Percentiles rank a stretch among this genome's conserved stretches.
These are phyloP conservation scores for Spirogloea muscicola DNA, from an alignment of 139 green algal genomes.

Conservation along the genomic window DNA sequence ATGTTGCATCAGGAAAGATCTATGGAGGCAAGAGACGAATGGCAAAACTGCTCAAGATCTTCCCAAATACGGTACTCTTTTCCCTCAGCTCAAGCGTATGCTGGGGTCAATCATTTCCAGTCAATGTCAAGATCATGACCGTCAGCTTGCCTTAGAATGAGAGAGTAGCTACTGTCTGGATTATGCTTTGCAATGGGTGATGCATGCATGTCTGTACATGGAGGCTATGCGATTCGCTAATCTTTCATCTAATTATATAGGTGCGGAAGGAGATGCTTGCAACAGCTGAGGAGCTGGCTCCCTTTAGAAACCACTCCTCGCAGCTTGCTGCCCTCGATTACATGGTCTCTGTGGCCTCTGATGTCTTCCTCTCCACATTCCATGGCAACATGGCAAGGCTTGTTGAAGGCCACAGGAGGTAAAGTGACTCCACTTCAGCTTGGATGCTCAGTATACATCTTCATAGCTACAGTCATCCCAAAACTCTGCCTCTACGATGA, in stretches of 20 bases:
- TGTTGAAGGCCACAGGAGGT: slow-evolving; percentile 37
- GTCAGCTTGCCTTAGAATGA: too few species aligned
- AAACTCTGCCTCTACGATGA: too few species aligned
- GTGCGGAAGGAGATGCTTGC: slow-evolving; percentile 35
- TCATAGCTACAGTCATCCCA: too few species aligned
- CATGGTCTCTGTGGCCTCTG: slow-evolving; percentile 23
- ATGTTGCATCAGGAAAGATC: slow-evolving; percentile 39
- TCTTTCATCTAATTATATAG: too few species aligned
- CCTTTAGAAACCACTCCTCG: slow-evolving; percentile 29
- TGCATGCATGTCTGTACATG: too few species aligned
- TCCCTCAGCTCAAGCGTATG: too few species aligned
- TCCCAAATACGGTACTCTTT: slow-evolving; percentile 32
- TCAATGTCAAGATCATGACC: too few species aligned
- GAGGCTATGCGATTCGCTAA: too few species aligned
- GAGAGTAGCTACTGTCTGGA: slow-evolving; percentile 25
- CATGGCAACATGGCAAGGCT: slow-evolving; percentile 39
- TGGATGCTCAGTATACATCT: too few species aligned
- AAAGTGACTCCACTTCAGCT: too few species aligned
- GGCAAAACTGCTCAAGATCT: slow-evolving; percentile 12
- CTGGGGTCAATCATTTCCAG: too few species aligned
- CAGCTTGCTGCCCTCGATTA: slow-evolving; percentile 42
- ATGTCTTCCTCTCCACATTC: slow-evolving; percentile 38
- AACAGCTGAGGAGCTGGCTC: slow-evolving; percentile 39
- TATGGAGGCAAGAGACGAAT: slow-evolving; percentile 29
- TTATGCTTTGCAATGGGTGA: too few species aligned